Conservation (phyloP, 768 basidiomycete species). For the Leucogyrophana mollusca region DNA sequence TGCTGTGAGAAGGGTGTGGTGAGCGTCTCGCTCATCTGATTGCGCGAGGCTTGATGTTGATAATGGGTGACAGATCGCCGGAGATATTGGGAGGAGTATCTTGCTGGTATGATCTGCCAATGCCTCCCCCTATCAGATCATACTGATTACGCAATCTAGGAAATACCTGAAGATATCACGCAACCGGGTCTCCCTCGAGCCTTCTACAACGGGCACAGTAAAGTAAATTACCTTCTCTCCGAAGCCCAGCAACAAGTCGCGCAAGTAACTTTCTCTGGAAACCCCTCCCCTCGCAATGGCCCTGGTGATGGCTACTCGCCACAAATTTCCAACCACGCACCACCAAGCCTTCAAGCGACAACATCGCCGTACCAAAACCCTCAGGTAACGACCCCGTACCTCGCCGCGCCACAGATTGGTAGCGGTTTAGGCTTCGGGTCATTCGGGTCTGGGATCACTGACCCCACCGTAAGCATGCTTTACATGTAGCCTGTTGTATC, state of each 20-base stretch:
- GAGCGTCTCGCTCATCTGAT: constrained; percentile 10
- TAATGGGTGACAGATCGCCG: constrained; percentile 53
- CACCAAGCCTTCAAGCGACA: constrained; percentile 1
- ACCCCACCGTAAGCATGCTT: too few species aligned
- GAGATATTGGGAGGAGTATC: constrained; percentile 47
- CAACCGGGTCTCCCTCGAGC: constrained; percentile 76
- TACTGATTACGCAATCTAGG: constrained; percentile 36
- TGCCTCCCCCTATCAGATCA: neutral
- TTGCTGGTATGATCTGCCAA: constrained; percentile 35
- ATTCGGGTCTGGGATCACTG: too few species aligned
- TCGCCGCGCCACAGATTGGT: constrained; percentile 33
- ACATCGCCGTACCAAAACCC: too few species aligned
- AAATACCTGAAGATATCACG: constrained; percentile 79
- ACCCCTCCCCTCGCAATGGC: constrained; percentile 24
- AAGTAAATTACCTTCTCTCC: constrained; percentile 56
- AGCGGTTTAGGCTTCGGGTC: constrained; percentile 16
- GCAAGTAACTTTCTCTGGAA: constrained; percentile 48
- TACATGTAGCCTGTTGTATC: too few species aligned
- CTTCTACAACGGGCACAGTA: constrained; percentile 67
- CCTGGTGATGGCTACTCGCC: constrained; percentile 11
- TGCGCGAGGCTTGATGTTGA: constrained; percentile 49
- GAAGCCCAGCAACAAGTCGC: constrained; percentile 61
- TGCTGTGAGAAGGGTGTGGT: constrained; percentile 78
- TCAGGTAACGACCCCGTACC: constrained; percentile 14
- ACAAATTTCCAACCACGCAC: constrained; percentile 3